A percentile compares a stretch with the other conserved stretches of the same genome.
These are phyloP conservation scores for Plantago rigida DNA, from an alignment of 305 asterid genomes.

Conservation along the genomic window DNA sequence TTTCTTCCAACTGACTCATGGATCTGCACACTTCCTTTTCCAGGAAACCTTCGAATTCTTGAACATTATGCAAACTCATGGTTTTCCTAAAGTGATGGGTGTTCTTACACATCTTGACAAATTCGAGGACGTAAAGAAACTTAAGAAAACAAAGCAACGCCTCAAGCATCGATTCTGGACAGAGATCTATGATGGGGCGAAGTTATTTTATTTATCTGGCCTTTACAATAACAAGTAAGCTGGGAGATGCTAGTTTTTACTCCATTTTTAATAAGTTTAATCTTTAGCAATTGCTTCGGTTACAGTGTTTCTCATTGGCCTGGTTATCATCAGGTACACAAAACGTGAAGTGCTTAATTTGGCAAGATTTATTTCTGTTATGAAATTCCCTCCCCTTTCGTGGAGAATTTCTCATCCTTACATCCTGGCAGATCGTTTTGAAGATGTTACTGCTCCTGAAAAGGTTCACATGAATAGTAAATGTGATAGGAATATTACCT, in stretches of 20 bases:
- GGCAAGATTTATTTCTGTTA: constrained; percentile 91
- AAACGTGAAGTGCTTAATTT: constrained; percentile 91
- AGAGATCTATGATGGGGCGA: constrained; percentile 94
- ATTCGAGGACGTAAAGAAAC: constrained; percentile 92
- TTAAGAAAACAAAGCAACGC: constrained; percentile 82
- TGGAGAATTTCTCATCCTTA: constrained; percentile 96
- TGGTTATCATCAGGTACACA: constrained; percentile 56
- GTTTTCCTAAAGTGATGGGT: constrained; percentile 97
- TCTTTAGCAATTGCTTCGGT: constrained; percentile 14
- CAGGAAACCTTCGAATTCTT: constrained; percentile 97
- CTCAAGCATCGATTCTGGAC: constrained; percentile 99
- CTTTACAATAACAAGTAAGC: constrained; percentile 94
- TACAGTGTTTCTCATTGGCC: constrained; percentile 19
- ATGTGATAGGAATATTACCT: constrained; percentile 73
- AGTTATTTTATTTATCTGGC: constrained; percentile 86
- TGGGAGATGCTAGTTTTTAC: constrained; percentile 14
- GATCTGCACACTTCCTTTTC: constrained; percentile 24
- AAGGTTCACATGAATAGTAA: constrained; percentile 57
- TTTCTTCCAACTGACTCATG: neutral
- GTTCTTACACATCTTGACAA: constrained; percentile 94
- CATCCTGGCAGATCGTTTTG: constrained; percentile 83
- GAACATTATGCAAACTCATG: constrained; percentile 90
- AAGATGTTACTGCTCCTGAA: constrained; percentile 87
- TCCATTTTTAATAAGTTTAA: constrained; percentile 12
- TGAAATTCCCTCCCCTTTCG: constrained; percentile 88